Percentiles rank a stretch among this genome's conserved stretches.
Evolutionary conservation across 2,329 filamentous ascomycete genomes (phyloP).

Genomic region (Diaporthe caulivora): DNA sequence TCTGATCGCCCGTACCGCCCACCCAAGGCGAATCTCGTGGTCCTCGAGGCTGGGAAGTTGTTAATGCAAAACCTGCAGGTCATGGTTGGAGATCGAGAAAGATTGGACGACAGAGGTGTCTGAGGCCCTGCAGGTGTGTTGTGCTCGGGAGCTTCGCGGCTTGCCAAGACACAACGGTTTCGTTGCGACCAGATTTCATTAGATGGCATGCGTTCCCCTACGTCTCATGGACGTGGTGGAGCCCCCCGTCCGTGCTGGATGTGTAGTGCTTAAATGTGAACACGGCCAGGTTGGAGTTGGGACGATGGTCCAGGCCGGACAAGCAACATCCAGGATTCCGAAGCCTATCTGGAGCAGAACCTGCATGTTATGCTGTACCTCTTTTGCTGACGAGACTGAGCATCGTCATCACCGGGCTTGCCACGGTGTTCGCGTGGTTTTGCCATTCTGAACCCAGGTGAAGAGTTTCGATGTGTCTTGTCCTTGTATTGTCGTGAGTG

Average conservation of each 20-base stretch:
- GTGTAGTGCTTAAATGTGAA: conserved; percentile 23
- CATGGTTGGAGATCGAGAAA: conserved; percentile 13
- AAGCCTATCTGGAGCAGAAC: conserved; percentile 23
- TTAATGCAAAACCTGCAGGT: conserved; percentile 32
- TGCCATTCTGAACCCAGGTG: conserved; percentile 11
- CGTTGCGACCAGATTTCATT: conserved; percentile 22
- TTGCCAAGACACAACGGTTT: conserved; percentile 28
- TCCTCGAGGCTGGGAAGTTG: conserved; percentile 11
- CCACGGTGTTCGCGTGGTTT: conserved; percentile 9
- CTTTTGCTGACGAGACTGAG: conserved; percentile 7
- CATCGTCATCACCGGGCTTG: conserved; percentile 1
- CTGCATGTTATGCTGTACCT: no score
- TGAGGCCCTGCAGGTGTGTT: conserved; percentile 7
- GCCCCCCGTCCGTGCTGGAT: conserved; percentile 26
- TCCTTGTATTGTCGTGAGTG: conserved; percentile 1
- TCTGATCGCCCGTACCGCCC: conserved; percentile 22
- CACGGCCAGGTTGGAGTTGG: conserved; percentile 18
- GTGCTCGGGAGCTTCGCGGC: conserved; percentile 26
- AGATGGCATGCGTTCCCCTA: conserved; percentile 30
- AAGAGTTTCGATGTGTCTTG: conserved; percentile 2
- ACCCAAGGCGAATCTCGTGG: conserved; percentile 12
- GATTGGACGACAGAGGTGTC: conserved; percentile 25
- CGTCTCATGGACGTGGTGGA: conserved; percentile 22
- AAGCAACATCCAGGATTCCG: neutral
- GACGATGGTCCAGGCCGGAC: conserved; percentile 18